phyloP scores from a whole-genome alignment of 2,329 filamentous ascomycete species.

The Cadophora luteo-olivacea region DNA sequence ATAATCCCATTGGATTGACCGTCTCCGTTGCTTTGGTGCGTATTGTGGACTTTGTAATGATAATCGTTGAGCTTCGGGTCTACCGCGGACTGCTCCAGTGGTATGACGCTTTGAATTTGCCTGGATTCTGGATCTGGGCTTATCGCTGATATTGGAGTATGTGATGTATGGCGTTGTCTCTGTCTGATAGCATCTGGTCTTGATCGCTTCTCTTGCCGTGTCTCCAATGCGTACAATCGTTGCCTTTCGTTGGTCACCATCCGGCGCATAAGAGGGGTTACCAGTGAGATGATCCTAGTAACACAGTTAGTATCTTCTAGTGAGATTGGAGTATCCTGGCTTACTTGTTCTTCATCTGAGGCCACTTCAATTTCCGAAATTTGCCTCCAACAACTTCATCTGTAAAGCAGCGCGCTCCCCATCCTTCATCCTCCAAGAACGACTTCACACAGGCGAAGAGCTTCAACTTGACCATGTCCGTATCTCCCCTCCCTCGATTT shows the following conservation, averaged over 20 bases:
- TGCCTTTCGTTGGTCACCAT: conserved; percentile 46
- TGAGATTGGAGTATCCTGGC: conserved; percentile 19
- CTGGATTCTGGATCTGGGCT: conserved; percentile 5
- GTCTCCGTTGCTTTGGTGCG: conserved; percentile 7
- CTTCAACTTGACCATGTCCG: conserved; percentile 41
- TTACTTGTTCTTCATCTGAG: conserved; percentile 41
- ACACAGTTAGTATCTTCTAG: conserved; percentile 26
- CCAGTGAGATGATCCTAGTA: conserved; percentile 37
- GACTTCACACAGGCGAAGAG: conserved; percentile 39
- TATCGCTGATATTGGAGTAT: conserved; percentile 3
- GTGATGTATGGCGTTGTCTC: conserved; percentile 8
- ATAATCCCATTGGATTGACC: neutral
- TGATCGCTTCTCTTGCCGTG: conserved; percentile 31
- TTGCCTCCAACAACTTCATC: conserved; percentile 26
- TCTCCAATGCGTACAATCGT: conserved; percentile 40
- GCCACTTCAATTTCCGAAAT: conserved; percentile 41
- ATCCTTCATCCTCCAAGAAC: conserved; percentile 43
- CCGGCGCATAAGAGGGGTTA: conserved; percentile 43
- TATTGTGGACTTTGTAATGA: conserved; percentile 22
- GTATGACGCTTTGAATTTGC: neutral
- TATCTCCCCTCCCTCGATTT: conserved; percentile 35
- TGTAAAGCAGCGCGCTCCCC: conserved; percentile 42
- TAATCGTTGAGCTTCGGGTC: conserved; percentile 30
- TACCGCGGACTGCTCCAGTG: conserved; percentile 14
- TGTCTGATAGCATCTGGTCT: conserved; percentile 11